Base-by-base conservation (phyloP, 176 grass and related monocot genomes). In the Areca catechu region DNA sequence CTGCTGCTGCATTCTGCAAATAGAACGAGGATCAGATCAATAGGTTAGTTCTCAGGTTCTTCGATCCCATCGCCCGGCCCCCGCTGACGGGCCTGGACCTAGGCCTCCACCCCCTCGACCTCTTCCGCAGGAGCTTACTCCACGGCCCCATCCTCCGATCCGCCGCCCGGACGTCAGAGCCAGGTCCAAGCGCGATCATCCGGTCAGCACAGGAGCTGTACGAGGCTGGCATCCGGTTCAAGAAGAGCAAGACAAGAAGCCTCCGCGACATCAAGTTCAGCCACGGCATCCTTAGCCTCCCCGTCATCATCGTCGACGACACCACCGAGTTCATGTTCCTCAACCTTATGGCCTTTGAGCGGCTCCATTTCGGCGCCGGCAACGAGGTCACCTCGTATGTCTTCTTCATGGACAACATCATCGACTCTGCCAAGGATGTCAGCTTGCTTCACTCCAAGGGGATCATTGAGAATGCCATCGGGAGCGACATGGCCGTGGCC, bases 401-500 rank as follows among this genome's bases (percentile, higher is more conserved):
- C 16, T 58, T 4, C 20, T 63, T 79, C 22, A 65, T 71, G 67
- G 60, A 49, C 51, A 54, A 60, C 55, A 72, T 43, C 34, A 43
- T 43, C 34, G 34, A 43, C 34, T 43, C 34, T 5, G 34, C 34
- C 34, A 43, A 43, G 34, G 34, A 43, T 5, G 34, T 43, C 34
- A 43, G 34, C 34, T 14, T 43, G 34, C 34, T 43, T 9, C 7
- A 43, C 9, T 43, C 34, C 34, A 43, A 61, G 22, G 48, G 69
- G 19, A 48, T 86, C 10, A 9, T 86, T 0, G 5, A 15, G 3
- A 86, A 68, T 62, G 4, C 50, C 16, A 9, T 86, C 0, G 83
- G 83, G 7, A 71, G 83, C 64, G 74, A 86, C 60, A 74, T 71
- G 74, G 69, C 69, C 0, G 75, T 75, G 60, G 83, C 78, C 16